phyloP scores from a whole-genome alignment of 106 monocot species.

The Triglochin maritima region DNA sequence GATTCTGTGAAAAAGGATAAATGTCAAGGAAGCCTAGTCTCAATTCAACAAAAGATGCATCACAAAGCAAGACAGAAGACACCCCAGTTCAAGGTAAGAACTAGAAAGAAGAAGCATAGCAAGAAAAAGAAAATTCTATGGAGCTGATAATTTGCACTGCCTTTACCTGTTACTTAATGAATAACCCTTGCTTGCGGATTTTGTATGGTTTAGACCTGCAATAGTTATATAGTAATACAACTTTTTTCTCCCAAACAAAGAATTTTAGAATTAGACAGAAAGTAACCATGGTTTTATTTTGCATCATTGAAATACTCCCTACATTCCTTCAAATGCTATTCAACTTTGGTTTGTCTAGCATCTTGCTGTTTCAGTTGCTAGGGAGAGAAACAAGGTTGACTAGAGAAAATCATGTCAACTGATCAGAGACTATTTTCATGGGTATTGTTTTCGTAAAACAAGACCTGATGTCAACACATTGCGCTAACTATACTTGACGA shows the following conservation, averaged over 20 bases:
- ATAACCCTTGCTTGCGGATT: background rate
- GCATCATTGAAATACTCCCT: too few relatives aligned
- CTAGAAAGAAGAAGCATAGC: background rate
- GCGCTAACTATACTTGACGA: background rate
- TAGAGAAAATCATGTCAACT: too few relatives aligned
- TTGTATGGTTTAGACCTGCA: background rate
- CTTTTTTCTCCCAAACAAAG: background rate
- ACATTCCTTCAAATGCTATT: too few relatives aligned
- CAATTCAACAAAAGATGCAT: background rate
- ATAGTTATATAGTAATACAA: background rate
- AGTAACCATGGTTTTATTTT: too few relatives aligned
- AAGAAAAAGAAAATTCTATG: background rate
- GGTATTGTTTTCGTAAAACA: too few relatives aligned
- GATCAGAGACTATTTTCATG: too few relatives aligned
- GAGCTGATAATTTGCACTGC: background rate
- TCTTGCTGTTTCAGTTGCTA: too few relatives aligned
- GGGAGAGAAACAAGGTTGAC: too few relatives aligned
- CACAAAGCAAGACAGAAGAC: background rate
- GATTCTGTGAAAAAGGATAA: constrained; percentile 4
- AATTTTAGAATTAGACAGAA: too few relatives aligned
- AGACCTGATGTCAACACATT: too few relatives aligned
- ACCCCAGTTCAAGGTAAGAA: constrained; percentile 1
- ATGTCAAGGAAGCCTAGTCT: background rate
- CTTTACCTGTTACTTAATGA: background rate
- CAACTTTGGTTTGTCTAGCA: too few relatives aligned